Evolutionary conservation across 108 stramenopile genomes (phyloP).

Genomic region (Discostella pseudostelligera): DNA sequence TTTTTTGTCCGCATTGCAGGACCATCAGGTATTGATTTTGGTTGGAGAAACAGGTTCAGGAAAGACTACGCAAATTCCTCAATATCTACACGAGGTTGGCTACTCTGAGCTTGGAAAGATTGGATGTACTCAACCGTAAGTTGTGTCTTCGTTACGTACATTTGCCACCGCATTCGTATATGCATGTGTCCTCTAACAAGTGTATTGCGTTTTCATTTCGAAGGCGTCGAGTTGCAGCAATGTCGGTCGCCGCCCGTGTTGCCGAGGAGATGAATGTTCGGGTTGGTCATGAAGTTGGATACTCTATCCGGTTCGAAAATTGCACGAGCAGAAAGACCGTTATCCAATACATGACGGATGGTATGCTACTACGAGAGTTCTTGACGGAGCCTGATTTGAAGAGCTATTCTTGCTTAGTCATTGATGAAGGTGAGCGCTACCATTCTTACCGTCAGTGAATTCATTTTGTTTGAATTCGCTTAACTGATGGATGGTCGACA

Average conservation of each 20-base stretch:
- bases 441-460: too few relatives aligned
- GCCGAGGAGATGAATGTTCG: slow-evolving; percentile 94
- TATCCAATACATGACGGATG: slow-evolving; percentile 98
- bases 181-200: too few relatives aligned
- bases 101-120: slow-evolving; percentile 96
- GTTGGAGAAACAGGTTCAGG: slow-evolving; percentile 92
- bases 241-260: slow-evolving; percentile 98
- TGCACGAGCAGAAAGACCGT: slow-evolving; percentile 92
- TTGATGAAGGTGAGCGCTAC: slow-evolving; percentile 71
- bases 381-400: slow-evolving; percentile 94
- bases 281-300: slow-evolving; percentile 97
- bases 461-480: too few relatives aligned
- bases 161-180: too few relatives aligned
- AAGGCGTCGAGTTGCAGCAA: slow-evolving; percentile 99
- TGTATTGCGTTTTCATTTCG: too few relatives aligned
- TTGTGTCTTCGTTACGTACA: too few relatives aligned
- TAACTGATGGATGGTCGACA: too few relatives aligned
- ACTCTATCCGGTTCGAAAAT: slow-evolving; percentile 98
- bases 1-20: slow-evolving; percentile 65
- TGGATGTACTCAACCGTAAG: slow-evolving; percentile 98
- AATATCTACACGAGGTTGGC: slow-evolving; percentile 97
- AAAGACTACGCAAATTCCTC: slow-evolving; percentile 96
- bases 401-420: slow-evolving; percentile 95
- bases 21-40: slow-evolving; percentile 71
- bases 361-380: slow-evolving; percentile 96